Evolutionary conservation across 2,329 filamentous ascomycete species (phyloP).

Genomic region (Calonectria naviculata): DNA sequence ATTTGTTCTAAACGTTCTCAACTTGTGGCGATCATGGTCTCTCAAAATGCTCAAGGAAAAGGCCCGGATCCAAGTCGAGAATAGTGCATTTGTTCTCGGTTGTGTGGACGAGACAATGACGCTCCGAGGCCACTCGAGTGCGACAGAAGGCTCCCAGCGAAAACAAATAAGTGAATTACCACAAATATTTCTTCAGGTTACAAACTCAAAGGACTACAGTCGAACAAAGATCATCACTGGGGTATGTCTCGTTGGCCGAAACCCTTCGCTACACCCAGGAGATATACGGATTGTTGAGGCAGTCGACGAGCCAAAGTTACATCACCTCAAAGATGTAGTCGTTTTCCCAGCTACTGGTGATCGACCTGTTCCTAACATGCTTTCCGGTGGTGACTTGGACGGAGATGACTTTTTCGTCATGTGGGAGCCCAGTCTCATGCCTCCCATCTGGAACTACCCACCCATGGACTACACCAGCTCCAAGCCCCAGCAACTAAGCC

Average conservation of each 20-base stretch:
- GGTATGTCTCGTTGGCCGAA: conserved; percentile 86
- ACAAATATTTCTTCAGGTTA: conserved; percentile 90
- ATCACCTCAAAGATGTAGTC: conserved; percentile 84
- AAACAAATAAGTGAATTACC: conserved; percentile 70
- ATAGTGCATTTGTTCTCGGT: conserved; percentile 89
- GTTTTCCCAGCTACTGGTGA: conserved; percentile 89
- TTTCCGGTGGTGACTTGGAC: conserved; percentile 94
- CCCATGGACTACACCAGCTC: conserved; percentile 82
- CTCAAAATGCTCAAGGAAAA: conserved; percentile 94
- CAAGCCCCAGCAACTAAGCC: conserved; percentile 64
- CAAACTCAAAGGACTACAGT: conserved; percentile 62
- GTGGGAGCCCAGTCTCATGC: conserved; percentile 84
- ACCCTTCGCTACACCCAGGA: conserved; percentile 93
- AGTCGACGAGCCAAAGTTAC: conserved; percentile 78
- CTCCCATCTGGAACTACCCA: conserved; percentile 73
- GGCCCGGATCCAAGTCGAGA: conserved; percentile 82
- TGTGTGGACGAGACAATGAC: conserved; percentile 87
- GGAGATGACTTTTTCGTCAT: conserved; percentile 96
- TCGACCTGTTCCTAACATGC: conserved; percentile 89
- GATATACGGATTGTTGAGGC: conserved; percentile 91
- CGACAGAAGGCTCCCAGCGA: conserved; percentile 50
- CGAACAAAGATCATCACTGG: conserved; percentile 77
- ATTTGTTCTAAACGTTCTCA: conserved; percentile 82
- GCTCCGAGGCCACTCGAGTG: conserved; percentile 76
- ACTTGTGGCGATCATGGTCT: conserved; percentile 89